These are phyloP conservation scores for Ilyonectria robusta DNA, from an alignment of 2,329 filamentous ascomycete species.

Conservation along the genomic window DNA sequence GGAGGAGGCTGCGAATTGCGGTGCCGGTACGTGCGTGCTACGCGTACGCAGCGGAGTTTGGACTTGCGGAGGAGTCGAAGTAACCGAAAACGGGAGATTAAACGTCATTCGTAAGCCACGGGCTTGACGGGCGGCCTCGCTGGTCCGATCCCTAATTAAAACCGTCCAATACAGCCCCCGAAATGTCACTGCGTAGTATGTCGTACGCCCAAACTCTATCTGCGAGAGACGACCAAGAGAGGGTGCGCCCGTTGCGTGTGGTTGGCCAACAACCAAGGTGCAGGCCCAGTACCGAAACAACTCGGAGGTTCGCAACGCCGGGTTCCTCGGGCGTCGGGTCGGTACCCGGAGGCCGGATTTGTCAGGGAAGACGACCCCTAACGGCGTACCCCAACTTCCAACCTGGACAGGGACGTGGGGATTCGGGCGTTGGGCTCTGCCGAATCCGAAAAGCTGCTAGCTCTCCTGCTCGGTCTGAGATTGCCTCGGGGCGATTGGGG, in stretches of 20 bases:
- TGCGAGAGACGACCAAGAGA: slow-evolving; percentile 11
- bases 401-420: slow-evolving; percentile 6
- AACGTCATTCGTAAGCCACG: background rate
- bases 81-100: background rate
- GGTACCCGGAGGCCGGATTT: slow-evolving; percentile 17
- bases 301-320: slow-evolving; percentile 22
- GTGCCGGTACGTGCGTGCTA: background rate
- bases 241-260: slow-evolving; percentile 17
- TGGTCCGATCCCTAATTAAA: background rate
- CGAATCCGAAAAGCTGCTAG: background rate
- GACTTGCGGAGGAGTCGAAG: background rate
- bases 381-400: background rate
- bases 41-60: background rate
- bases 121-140: slow-evolving; percentile 3
- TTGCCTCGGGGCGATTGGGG: background rate
- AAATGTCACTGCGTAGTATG: background rate
- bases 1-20: background rate
- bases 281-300: background rate
- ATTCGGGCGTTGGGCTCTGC: background rate
- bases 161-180: slow-evolving; percentile 3
- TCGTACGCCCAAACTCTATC: slow-evolving; percentile 28
- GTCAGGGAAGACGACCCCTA: background rate
- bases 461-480: background rate
- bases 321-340: slow-evolving; percentile 24
- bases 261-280: slow-evolving; percentile 7